Base-by-base conservation (phyloP, 192 early-diverging fungal species). In the Endogone sp. region DNA sequence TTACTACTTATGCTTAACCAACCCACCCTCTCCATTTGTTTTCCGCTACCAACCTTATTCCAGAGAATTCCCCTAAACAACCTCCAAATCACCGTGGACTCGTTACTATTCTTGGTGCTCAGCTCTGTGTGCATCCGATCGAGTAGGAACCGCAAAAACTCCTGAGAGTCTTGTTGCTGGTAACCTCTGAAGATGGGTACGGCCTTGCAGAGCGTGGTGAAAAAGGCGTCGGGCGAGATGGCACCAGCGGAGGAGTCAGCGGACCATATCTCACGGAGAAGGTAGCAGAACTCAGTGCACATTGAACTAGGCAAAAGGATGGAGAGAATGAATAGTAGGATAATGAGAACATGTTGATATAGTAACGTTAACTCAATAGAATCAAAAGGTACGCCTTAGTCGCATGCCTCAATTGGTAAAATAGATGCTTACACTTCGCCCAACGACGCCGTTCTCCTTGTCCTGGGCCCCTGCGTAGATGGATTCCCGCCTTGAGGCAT, bases 111-210 rank as follows among this genome's bases (percentile, higher is more conserved):
- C 13, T 13, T 44, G 4, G 37, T 13, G 37, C 37, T 44, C 37
- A 97, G 71, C 67, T 95, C 90, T 75, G 97, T 96, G 72, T 99
- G 96, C 23, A 99, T 69, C 0, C 89, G 80, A 82, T 98, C 95
- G 27, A 98, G 74, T 63, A 99, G 74, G 72, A 93, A 98, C 3
- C 85, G 82, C 13, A 97, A 81, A 80, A 99, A 98, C 80, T 98
- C 96, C 71, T 99, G 97, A 0, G 92, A 92, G 79, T 99, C 97
- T 29, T 99, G 95, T 74, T 99, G 97, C 61, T 98, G 94, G 58
- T 85, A 89, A 4, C 93, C 93, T 31, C 82, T 83, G 75, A 96
- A 99, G 70, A 94, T 91, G 4, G 88, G 85, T 4, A 60, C 59
- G 59, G 59, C 59, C 27, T 60, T 23, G n/a, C 59, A 60, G 3